Base-by-base conservation (phyloP, 805 yeast species). In the Candida maris region DNA sequence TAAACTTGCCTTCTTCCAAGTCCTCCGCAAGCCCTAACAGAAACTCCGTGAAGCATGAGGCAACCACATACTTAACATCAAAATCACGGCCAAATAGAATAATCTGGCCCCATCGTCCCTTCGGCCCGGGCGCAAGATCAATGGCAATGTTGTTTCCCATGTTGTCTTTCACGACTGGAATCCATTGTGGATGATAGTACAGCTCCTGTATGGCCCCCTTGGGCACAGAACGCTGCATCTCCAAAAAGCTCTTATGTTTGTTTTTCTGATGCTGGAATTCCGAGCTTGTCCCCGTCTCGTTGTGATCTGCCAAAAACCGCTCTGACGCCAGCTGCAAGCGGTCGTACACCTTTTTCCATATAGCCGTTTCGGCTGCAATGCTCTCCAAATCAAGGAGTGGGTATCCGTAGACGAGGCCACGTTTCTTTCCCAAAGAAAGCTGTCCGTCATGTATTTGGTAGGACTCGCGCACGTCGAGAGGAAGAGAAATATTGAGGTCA, bases 41-140 rank as follows among this genome's bases (percentile, higher is more conserved):
- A 59, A 93, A 93, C 52, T 85, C 93, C 13, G 95, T 95, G 81
- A 95, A 91, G 38, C 82, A 83, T 34, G 78, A 76, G 14, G 97
- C 94, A 37, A 93, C 68, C 25, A 85, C 89, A 60, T 75, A 87
- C 58, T 91, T 91, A 25, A 84, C 77, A 64, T 91, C 97, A 56
- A 80, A 91, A 47, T 91, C 97, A 55, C 97, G 79, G 26, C 98
- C 98, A 60, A 85, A 91, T 37, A 89, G 56, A 44, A 91, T 91
- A 14, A 93, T 82, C 64, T 91, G 98, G 25, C 97, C 98, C 75
- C 84, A 79, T 39, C 68, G 71, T 30, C 96, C 96, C 19, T 65
- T 64, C 7, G 80, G 73, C 6, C 87, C 96, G 1, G 93, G 91
- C 3, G 85, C 80, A 41, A 91, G 70, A 63, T 91, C 98, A 12